Evolutionary conservation across 805 yeast genomes (phyloP).

Genomic region (Candida quercuum): DNA sequence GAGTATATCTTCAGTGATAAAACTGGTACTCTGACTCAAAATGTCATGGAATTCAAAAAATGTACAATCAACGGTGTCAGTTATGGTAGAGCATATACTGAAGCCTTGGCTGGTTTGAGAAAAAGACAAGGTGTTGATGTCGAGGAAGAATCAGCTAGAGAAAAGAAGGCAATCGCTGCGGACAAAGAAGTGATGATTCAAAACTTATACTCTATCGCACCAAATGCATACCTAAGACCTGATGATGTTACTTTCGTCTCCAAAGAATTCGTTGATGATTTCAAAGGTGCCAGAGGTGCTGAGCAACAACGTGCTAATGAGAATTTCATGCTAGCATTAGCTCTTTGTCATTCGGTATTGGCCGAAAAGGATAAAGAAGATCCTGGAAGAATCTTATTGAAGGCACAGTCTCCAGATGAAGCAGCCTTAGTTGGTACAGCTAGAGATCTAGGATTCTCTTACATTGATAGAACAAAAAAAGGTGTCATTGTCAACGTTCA

Average conservation of each 20-base stretch:
- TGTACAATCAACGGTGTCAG: conserved; percentile 68
- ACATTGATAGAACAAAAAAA: conserved; percentile 59
- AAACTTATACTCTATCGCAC: conserved; percentile 32
- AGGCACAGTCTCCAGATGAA: conserved; percentile 85
- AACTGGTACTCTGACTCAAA: conserved; percentile 79
- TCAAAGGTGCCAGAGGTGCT: conserved; percentile 44
- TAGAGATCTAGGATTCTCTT: conserved; percentile 67
- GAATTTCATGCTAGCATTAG: conserved; percentile 71
- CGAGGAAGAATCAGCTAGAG: conserved; percentile 49
- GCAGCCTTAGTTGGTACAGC: conserved; percentile 82
- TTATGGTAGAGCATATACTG: conserved; percentile 80
- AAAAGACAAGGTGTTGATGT: conserved; percentile 76
- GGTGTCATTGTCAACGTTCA: conserved; percentile 64
- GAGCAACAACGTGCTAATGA: conserved; percentile 55
- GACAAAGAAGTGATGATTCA: conserved; percentile 60
- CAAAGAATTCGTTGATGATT: conserved; percentile 57
- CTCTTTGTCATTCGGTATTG: conserved; percentile 75
- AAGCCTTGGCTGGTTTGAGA: conserved; percentile 73
- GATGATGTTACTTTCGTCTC: conserved; percentile 70
- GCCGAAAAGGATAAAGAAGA: conserved; percentile 60
- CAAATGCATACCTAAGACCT: conserved; percentile 38
- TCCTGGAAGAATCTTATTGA: conserved; percentile 49
- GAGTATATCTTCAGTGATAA: conserved; percentile 82
- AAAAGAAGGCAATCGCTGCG: conserved; percentile 46
- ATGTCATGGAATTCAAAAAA: conserved; percentile 80